phyloP scores from a whole-genome alignment of 805 yeast genomes.

The Ogataea angusta region DNA sequence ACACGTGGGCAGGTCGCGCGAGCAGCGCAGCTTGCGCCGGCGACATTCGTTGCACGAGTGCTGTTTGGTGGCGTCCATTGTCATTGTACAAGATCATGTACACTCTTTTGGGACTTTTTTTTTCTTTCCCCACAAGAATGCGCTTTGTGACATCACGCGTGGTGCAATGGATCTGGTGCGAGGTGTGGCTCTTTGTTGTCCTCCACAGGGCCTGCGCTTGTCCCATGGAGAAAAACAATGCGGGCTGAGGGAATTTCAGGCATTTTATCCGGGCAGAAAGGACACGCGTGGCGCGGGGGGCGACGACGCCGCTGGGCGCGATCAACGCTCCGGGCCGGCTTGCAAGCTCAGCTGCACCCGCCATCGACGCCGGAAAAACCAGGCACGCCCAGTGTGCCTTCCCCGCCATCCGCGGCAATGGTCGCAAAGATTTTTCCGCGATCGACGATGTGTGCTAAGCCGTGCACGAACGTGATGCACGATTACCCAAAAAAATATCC shows the following conservation, averaged over 20 bases:
- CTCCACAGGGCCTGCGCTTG: not conserved
- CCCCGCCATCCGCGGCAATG: not conserved
- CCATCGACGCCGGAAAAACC: not conserved
- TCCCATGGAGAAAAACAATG: not conserved
- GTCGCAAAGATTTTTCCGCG: slow-evolving; percentile 10
- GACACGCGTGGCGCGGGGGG: no score
- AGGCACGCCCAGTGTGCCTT: not conserved
- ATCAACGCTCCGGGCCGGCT: no score
- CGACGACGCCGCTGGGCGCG: no score
- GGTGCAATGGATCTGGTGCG: not conserved
- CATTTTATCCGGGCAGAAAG: no score
- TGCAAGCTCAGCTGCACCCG: not conserved
- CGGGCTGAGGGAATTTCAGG: not conserved
- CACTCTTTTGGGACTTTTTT: no score
- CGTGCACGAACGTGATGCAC: slow-evolving; percentile 33
- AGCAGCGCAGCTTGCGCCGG: slow-evolving; percentile 14
- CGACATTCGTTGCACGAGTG: slow-evolving; percentile 18
- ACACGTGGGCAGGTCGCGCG: slow-evolving; percentile 17
- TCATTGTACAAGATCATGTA: not conserved
- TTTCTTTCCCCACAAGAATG: not conserved
- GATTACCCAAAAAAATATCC: slow-evolving; percentile 10
- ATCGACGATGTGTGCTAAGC: slow-evolving; percentile 25
- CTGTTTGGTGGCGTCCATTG: not conserved
- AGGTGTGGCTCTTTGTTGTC: not conserved
- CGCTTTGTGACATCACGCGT: not conserved